Evolutionary conservation across 73 alveolate species (phyloP), one percentile per base, ranked within the genome.

Genomic region (Uronychia binucleata): DNA sequence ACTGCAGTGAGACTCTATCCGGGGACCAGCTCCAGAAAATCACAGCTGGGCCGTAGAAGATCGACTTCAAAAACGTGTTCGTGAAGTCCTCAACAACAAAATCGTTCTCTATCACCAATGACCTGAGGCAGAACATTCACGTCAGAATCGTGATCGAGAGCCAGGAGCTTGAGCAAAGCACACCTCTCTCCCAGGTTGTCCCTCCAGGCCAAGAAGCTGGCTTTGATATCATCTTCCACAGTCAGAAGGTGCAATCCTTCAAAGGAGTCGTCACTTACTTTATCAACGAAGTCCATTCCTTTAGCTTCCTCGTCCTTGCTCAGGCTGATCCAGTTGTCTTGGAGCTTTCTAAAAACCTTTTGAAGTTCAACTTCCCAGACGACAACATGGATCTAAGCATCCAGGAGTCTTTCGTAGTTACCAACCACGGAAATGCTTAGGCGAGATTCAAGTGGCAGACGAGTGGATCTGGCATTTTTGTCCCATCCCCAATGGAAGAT

Each of bases 131-230:
- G 82, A 94, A 93, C 59, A 96, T 98, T 58, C 93, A 94, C 83
- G 99, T 98, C 57, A 96, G 98, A 91, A 75, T 98, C 19, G 96
- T 91, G 57, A 92, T 94, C 57, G 97, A 94, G 84, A 88, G 93
- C 58, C 84, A 93, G 79, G 99, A 98, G 77, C 85, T 97, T 30
- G 86, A 85, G 79, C 79, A 96, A 79, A 84, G 97, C 31, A 87
- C 91, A 58, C 98, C 98, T 25, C 88, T 92, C 60, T 89, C 98
- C 13, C 96, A 97, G 86, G 99, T 98, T 33, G 95, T 98, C 59
- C 99, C 98, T 0, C 97, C 99, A 75, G 99, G 99, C 1, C 94
- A 97, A 88, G 96, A 97, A 35, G 99, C 98, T 77, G 99, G 99
- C 34, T 98, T 98, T 93, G 98, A 97, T 84, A 93, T 98, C n/a